These are phyloP conservation scores for Debaryomycetaceae sp. DNA, from an alignment of 1,139 yeast species.

Conservation along the genomic window DNA sequence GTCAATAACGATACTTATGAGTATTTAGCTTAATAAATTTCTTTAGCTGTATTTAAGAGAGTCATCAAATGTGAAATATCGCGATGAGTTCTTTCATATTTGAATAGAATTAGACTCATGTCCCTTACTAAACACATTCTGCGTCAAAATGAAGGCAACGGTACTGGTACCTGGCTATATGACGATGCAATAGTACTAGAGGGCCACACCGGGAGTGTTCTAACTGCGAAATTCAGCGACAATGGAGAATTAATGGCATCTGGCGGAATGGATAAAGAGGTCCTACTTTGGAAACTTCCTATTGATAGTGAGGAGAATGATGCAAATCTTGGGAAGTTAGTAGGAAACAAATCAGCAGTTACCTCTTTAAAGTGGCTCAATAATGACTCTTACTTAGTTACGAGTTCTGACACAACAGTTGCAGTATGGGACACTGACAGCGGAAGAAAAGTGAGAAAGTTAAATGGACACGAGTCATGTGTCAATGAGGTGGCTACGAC, in stretches of 20 bases:
- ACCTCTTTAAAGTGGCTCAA: slow-evolving; percentile 48
- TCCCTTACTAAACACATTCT: background rate
- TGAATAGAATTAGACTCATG: background rate
- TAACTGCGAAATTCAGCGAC: slow-evolving; percentile 39
- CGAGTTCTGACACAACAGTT: slow-evolving; percentile 52
- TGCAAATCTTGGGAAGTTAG: slow-evolving; percentile 36
- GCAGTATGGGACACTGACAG: slow-evolving; percentile 56
- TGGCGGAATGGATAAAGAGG: slow-evolving; percentile 49
- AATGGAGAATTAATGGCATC: slow-evolving; percentile 46
- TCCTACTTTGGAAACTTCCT: slow-evolving; percentile 47
- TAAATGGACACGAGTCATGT: slow-evolving; percentile 48
- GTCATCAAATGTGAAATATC: background rate
- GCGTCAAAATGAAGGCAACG: background rate
- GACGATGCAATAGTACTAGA: slow-evolving; percentile 18
- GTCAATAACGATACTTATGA: slow-evolving; percentile 72
- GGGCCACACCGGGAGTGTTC: slow-evolving; percentile 51
- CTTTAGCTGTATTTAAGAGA: background rate
- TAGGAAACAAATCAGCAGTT: slow-evolving; percentile 50
- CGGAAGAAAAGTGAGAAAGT: slow-evolving; percentile 53
- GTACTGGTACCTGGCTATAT: slow-evolving; percentile 1
- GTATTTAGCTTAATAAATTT: slow-evolving; percentile 57
- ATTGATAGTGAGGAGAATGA: slow-evolving; percentile 13
- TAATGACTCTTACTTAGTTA: slow-evolving; percentile 31
- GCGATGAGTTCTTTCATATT: background rate
- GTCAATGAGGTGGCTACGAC: slow-evolving; percentile 49